Percentiles rank a stretch among this genome's conserved stretches.
Evolutionary conservation across 2,329 filamentous ascomycete genomes (phyloP).

Genomic region (Aspergillus sp.): DNA sequence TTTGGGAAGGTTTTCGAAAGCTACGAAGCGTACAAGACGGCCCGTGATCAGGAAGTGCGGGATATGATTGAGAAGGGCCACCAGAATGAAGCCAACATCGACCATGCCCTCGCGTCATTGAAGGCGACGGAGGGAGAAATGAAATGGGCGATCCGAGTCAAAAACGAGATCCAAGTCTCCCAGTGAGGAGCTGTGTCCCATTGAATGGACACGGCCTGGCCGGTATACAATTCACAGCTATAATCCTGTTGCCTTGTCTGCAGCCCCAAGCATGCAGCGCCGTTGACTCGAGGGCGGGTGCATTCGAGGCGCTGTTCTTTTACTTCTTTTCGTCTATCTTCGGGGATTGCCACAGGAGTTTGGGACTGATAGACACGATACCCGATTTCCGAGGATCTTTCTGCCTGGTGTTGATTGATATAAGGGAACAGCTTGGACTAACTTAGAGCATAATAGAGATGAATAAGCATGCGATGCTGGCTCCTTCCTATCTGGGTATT

Average conservation of each 20-base stretch:
- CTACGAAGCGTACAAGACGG: conserved; percentile 35
- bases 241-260: too few relatives aligned
- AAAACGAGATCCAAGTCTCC: conserved; percentile 22
- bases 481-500: background rate
- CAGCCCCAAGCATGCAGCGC: too few relatives aligned
- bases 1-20: conserved; percentile 30
- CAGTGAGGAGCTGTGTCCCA: conserved; percentile 10
- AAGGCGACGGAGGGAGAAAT: conserved; percentile 36
- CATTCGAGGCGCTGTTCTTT: too few relatives aligned
- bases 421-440: too few relatives aligned
- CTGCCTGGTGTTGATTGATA: too few relatives aligned
- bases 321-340: too few relatives aligned
- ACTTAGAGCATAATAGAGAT: too few relatives aligned
- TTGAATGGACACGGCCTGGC: background rate
- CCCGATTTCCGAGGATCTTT: too few relatives aligned
- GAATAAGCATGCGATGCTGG: background rate
- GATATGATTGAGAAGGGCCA: conserved; percentile 22
- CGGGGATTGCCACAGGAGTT: too few relatives aligned
- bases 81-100: conserved; percentile 23
- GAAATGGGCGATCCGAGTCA: conserved; percentile 41
- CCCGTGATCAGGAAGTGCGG: conserved; percentile 32
- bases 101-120: conserved; percentile 31
- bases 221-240: too few relatives aligned
- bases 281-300: background rate
- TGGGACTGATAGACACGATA: too few relatives aligned